Base-by-base conservation (phyloP, 495 filamentous ascomycete species). In the Aspergillus saccharolyticus region DNA sequence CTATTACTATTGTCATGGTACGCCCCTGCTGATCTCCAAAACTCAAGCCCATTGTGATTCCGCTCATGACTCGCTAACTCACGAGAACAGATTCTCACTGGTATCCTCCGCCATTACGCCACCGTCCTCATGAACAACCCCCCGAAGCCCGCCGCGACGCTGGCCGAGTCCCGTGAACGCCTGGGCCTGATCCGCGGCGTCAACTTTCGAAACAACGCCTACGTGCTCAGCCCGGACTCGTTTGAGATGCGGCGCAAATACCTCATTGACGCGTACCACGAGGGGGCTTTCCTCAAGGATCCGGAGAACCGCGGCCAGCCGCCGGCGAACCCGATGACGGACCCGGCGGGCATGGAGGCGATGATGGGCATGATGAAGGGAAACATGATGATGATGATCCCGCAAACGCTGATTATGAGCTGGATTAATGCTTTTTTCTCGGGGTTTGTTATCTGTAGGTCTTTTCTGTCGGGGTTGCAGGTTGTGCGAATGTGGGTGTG, bases 361-460 rank as follows among this genome's bases (percentile, higher is more conserved):
- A 97, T 97, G 93, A 97, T 97, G 94, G 93, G 93, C 55, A 96
- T 96, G 91, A 89, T 97, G 85, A 98, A 97, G 84, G 91, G 91
- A 52, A 96, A 98, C 66, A 96, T 98, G 90, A 91, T 93, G 62
- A 97, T 96, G 94, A 97, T 98, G 81, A 90, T 98, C 43, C 95
- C 94, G 47, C 96, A 98, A 71, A 97, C 92, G 4, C 72, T 97
- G 71, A 97, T 97, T 61, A 98, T 98, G 94, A 90, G 94, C 53
- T 98, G 94, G 94, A 97, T 98, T 65, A 98, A 97, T 78, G 91
- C 94, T 0, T 97, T 97, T 71, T 98, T 98, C 66, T 91, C 89
- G 44, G 94, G 94, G 19, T 98, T 96, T 70, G 94, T 98, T 42
- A 96, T 97, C 46, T 89, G 91, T 96, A 77, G 56, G 88, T 82